A percentile compares a stretch with the other conserved stretches of the same genome.
phyloP scores from a whole-genome alignment of 345 rosid species.

The Camelina neglecta region DNA sequence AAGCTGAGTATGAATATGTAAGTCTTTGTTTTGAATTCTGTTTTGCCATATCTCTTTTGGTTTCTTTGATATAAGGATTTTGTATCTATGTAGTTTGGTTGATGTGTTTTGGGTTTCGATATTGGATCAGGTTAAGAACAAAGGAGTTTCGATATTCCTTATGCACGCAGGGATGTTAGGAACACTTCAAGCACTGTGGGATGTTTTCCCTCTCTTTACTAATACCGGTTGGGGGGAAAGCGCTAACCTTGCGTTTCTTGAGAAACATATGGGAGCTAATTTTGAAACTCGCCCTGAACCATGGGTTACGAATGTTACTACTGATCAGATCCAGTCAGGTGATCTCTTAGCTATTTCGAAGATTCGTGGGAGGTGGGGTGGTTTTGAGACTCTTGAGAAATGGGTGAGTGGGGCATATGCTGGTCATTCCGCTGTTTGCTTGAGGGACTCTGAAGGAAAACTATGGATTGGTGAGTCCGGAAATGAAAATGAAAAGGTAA shows the following conservation, averaged over 20 bases:
- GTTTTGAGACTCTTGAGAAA: conserved; percentile 97
- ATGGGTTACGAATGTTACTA: conserved; percentile 71
- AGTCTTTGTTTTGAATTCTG: conserved; percentile 29
- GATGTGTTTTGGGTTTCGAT: conserved; percentile 33
- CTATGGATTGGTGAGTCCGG: conserved; percentile 98
- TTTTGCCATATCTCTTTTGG: neutral
- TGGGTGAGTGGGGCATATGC: conserved; percentile 99
- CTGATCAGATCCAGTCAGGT: conserved; percentile 81
- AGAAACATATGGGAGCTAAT: conserved; percentile 89
- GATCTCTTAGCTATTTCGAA: conserved; percentile 89
- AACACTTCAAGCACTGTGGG: conserved; percentile 93
- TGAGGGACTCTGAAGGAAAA: conserved; percentile 89
- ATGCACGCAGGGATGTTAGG: conserved; percentile 99
- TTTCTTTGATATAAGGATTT: neutral
- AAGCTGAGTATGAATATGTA: conserved; percentile 90
- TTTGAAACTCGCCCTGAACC: conserved; percentile 83
- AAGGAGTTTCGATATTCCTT: conserved; percentile 90
- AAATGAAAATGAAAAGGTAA: conserved; percentile 87
- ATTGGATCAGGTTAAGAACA: conserved; percentile 71
- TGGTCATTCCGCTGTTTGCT: conserved; percentile 86
- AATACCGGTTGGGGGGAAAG: conserved; percentile 96
- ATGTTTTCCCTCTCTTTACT: conserved; percentile 94
- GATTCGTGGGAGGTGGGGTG: conserved; percentile 95
- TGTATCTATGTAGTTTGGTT: neutral
- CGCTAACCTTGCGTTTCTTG: conserved; percentile 77